These are phyloP conservation scores for Paspalum notatum DNA, from an alignment of 176 grass and related monocot species.

Conservation along the genomic window DNA sequence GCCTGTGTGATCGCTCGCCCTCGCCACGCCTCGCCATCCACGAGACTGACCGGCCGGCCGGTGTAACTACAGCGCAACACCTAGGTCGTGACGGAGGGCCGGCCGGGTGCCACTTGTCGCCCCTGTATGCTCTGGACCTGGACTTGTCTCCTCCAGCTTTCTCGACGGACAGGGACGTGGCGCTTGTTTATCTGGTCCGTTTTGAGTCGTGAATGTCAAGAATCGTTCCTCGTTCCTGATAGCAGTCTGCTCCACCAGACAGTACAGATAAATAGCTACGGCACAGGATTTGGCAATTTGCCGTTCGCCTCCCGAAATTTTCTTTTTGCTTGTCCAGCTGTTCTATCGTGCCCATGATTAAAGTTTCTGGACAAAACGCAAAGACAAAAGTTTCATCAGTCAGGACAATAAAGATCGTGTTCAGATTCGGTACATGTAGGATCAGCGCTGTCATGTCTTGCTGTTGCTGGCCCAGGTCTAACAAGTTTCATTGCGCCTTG, in stretches of 20 bases:
- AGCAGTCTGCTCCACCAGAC: background rate
- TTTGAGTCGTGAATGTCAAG: background rate
- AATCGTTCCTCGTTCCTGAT: background rate
- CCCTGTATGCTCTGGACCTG: background rate
- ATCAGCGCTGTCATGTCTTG: no score
- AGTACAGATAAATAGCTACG: background rate
- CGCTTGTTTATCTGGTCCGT: background rate
- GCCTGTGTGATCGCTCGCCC: no score
- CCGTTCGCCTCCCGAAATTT: no score
- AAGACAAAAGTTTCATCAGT: background rate
- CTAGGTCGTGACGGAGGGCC: background rate
- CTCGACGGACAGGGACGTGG: slow-evolving; percentile 2
- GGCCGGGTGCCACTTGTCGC: slow-evolving; percentile 11
- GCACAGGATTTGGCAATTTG: no score
- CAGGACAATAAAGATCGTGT: no score
- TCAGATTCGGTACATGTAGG: no score
- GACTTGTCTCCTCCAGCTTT: background rate
- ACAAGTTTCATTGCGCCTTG: no score
- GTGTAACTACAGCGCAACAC: slow-evolving; percentile 11
- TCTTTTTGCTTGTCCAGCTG: no score
- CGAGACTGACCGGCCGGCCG: background rate
- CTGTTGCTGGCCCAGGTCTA: no score
- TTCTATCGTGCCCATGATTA: no score
- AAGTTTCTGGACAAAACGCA: no score
- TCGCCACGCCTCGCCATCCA: background rate